A percentile compares a stretch with the other conserved stretches of the same genome.
Conservation (phyloP, 2,329 filamentous ascomycete genomes). For the Phialophora tarda region DNA sequence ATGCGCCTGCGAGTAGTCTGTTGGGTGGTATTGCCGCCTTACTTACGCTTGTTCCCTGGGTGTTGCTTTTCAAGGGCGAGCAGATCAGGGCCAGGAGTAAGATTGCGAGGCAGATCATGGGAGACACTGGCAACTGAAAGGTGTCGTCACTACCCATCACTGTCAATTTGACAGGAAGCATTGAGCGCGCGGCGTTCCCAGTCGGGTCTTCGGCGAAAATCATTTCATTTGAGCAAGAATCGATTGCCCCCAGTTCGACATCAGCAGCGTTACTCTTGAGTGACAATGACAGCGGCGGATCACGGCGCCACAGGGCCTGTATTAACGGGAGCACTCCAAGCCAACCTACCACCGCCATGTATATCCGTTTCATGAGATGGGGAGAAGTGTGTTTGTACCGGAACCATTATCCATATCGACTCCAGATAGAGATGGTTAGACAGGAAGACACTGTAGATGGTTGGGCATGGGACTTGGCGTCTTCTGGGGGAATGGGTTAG, state of each 20-base stretch:
- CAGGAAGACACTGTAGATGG: neutral
- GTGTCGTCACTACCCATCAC: neutral
- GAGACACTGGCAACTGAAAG: neutral
- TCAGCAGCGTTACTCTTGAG: neutral
- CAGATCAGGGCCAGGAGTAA: conserved; percentile 75
- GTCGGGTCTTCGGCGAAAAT: neutral
- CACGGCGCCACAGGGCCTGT: neutral
- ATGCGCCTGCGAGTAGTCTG: conserved; percentile 72
- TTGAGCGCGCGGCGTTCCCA: neutral
- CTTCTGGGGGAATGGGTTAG: neutral
- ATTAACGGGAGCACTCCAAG: neutral
- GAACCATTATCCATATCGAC: neutral
- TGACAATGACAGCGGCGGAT: neutral
- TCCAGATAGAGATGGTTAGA: neutral
- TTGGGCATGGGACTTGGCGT: neutral
- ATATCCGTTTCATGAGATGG: neutral
- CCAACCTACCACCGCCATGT: neutral
- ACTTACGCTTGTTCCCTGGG: conserved; percentile 84
- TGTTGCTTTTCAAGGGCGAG: conserved; percentile 78
- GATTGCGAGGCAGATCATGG: conserved; percentile 64
- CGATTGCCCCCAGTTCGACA: neutral
- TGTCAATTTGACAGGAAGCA: neutral
- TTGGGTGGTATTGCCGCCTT: conserved; percentile 72
- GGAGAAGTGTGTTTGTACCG: neutral
- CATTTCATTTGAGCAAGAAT: neutral